These are phyloP conservation scores for Sphagnurus paluster DNA, from an alignment of 1,284 basidiomycete genomes.

Conservation along the genomic window DNA sequence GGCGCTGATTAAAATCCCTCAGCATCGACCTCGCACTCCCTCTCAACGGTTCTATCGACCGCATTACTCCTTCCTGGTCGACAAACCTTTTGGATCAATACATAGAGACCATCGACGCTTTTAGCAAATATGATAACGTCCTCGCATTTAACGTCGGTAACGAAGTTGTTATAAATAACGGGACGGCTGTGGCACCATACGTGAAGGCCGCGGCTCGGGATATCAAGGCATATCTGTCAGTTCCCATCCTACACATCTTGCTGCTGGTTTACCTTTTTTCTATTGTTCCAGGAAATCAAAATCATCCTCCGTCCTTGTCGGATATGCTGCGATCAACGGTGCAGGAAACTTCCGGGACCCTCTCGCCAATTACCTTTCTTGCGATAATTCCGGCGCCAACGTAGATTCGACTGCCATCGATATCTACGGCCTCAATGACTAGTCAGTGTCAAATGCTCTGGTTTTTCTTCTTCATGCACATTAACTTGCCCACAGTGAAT, in stretches of 20 bases:
- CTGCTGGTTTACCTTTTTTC: conserved; percentile 8
- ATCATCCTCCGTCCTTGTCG: conserved; percentile 69
- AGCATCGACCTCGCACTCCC: conserved; percentile 86
- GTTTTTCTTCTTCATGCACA: not conserved
- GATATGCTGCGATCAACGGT: conserved; percentile 87
- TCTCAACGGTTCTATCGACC: conserved; percentile 85
- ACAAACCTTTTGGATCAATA: conserved; percentile 84
- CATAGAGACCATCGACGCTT: conserved; percentile 74
- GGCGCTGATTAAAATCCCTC: no score
- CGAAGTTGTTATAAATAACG: conserved; percentile 73
- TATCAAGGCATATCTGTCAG: conserved; percentile 80
- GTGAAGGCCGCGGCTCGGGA: conserved; percentile 93
- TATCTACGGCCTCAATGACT: conserved; percentile 82
- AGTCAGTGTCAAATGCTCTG: conserved; percentile 44
- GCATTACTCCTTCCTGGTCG: conserved; percentile 75
- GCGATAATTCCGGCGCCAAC: conserved; percentile 57
- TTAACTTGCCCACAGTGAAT: conserved; percentile 49
- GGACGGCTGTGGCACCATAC: conserved; percentile 72
- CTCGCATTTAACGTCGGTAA: conserved; percentile 88
- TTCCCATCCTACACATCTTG: conserved; percentile 14
- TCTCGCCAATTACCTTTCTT: conserved; percentile 81
- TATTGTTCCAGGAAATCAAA: conserved; percentile 56
- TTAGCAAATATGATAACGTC: conserved; percentile 83
- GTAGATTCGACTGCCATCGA: conserved; percentile 73
- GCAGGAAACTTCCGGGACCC: conserved; percentile 63